Conservation (phyloP, 2,329 filamentous ascomycete species). For the Acarospora socialis region DNA sequence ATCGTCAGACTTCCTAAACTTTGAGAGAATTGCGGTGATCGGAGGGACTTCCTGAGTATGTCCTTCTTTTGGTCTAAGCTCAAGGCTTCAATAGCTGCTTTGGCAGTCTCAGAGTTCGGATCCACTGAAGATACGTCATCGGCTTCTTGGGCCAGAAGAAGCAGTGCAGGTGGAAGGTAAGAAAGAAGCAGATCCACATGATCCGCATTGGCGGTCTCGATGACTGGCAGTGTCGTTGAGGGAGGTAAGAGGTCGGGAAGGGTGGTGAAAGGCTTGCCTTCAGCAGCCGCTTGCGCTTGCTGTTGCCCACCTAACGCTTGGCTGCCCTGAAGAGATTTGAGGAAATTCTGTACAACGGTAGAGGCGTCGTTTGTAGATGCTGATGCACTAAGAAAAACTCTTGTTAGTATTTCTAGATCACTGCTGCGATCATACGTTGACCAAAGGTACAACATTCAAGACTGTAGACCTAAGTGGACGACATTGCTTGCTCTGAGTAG, state of each 20-base stretch:
- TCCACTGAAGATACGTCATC: conserved; percentile 49
- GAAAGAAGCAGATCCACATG: conserved; percentile 61
- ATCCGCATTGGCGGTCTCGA: conserved; percentile 50
- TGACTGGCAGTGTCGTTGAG: conserved; percentile 60
- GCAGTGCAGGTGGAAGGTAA: conserved; percentile 63
- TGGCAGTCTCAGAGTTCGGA: conserved; percentile 51
- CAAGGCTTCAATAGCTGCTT: conserved; percentile 60
- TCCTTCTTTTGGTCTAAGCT: conserved; percentile 62
- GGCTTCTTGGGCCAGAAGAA: conserved; percentile 60
- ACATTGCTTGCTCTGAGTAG: too few relatives aligned
- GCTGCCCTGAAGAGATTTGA: conserved; percentile 61
- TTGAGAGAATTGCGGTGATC: conserved; percentile 83
- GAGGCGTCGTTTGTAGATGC: conserved; percentile 54
- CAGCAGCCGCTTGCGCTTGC: conserved; percentile 33
- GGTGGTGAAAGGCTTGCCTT: conserved; percentile 62
- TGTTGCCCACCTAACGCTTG: conserved; percentile 29
- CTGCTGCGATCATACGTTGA: conserved; percentile 11
- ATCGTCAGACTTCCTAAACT: conserved; percentile 72
- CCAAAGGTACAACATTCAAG: too few relatives aligned
- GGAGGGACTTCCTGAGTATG: conserved; percentile 66
- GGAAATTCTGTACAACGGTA: conserved; percentile 71
- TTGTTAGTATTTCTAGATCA: conserved; percentile 28
- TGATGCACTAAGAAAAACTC: conserved; percentile 38
- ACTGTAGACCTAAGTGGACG: too few relatives aligned
- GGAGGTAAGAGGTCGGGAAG: conserved; percentile 75